A percentile compares a stretch with the other conserved stretches of the same genome.
These are phyloP conservation scores for Pseudonitzschia multiseries DNA, from an alignment of 108 stramenopile genomes.

Conservation along the genomic window DNA sequence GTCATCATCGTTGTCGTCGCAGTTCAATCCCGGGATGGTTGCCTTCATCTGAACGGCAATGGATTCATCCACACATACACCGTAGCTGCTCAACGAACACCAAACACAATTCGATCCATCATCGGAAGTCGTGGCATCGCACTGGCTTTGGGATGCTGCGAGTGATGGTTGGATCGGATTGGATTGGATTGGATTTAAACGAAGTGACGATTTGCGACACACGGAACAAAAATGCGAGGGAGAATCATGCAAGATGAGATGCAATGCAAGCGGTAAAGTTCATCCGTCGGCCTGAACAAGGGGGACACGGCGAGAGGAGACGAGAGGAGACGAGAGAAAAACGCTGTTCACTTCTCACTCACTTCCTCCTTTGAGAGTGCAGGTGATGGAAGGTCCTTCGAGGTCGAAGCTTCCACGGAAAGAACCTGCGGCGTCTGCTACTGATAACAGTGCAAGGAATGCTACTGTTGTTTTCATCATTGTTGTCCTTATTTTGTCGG, in stretches of 20 bases:
- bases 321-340: not conserved
- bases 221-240: not conserved
- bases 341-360: not conserved
- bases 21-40: constrained; percentile 32
- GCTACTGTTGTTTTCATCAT: not conserved
- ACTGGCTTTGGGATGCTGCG: constrained; percentile 4
- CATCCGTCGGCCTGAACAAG: not conserved
- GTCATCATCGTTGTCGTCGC: constrained; percentile 28
- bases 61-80: constrained; percentile 35
- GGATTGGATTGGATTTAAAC: not conserved
- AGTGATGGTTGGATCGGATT: not conserved
- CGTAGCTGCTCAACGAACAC: constrained; percentile 34
- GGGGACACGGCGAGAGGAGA: not conserved
- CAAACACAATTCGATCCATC: constrained; percentile 31
- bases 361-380: constrained; percentile 9
- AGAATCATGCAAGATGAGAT: not conserved
- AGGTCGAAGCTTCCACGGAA: not conserved
- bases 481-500: not conserved
- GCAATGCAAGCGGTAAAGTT: not conserved
- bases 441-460: not conserved
- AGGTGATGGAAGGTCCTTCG: not conserved
- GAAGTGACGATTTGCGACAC: not conserved
- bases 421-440: not conserved
- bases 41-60: constrained; percentile 40
- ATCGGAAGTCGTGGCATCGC: constrained; percentile 26